Base-by-base conservation (phyloP, 2,329 filamentous ascomycete genomes). In the Thielaviopsis musarum region DNA sequence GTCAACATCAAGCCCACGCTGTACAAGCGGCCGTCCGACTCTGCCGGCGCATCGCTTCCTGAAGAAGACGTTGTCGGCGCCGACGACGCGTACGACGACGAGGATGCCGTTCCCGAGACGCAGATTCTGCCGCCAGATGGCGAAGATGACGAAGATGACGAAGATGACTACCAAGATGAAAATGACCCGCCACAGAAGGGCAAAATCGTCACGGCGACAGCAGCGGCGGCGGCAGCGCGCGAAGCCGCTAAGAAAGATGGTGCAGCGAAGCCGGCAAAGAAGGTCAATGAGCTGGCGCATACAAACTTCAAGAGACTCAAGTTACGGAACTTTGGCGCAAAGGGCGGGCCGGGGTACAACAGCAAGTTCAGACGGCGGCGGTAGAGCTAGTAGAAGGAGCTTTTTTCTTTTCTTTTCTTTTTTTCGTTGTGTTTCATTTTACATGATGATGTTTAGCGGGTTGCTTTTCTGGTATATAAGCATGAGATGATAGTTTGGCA, bases 231-330 rank as follows among this genome's bases (percentile, higher is more conserved):
- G 26, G 22, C 28, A 52, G 24, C 49, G 52, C 19, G 10, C 21
- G 52, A 62, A 30, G 62, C 60, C 41, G 60, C 64, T 13, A 65
- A 70, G 56, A 68, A 68, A 52, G 66, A 66, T 13, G 66, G 60
- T 64, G 65, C 62, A 60, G 65, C 60, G 67, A 79, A 77, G 67
- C 72, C 72, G 5, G 73, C 71, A 24, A 76, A 76, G 65, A 86
- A 84, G 71, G 79, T 85, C 56, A 83, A 80, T 65, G 80, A 80
- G 63, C 69, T 81, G 64, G 82, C 82, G 15, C 78, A 84, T 65
- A 76, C 81, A 62, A 86, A 86, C 70, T 86, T 85, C 69, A 81
- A 81, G 68, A 72, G 80, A 59, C 68, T 86, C 61, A 85, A 86
- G 72, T 70, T 86, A 66, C 75, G 73, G 65, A 84, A 83, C 65